Conservation (phyloP, 2,329 filamentous ascomycete genomes). For the Paecilomyces dactylethromorphus region DNA sequence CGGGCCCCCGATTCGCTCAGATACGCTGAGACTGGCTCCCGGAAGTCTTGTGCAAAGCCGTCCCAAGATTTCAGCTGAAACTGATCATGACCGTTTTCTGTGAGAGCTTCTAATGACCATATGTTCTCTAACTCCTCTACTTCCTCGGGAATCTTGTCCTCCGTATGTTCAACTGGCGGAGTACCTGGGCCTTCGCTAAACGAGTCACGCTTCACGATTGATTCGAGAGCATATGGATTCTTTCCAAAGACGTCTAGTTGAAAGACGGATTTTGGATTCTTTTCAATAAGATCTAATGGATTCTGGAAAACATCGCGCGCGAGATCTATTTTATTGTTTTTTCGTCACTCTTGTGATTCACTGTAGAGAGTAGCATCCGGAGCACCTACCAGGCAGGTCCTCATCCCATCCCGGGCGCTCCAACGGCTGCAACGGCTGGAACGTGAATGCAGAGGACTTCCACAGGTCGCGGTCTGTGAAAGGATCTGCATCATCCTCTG, state of each 20-base stretch:
- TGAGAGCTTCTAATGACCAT: conserved; percentile 26
- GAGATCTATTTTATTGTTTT: conserved; percentile 13
- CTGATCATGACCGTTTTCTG: conserved; percentile 6
- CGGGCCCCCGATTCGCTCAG: conserved; percentile 37
- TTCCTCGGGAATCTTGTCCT: conserved; percentile 12
- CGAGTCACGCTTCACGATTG: conserved; percentile 13
- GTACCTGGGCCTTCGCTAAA: conserved; percentile 13
- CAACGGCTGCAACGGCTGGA: conserved; percentile 29
- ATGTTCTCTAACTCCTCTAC: conserved; percentile 20
- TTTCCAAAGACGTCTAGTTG: conserved; percentile 26
- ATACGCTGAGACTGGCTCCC: conserved; percentile 31
- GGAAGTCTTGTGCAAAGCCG: conserved; percentile 25
- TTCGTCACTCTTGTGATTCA: neutral
- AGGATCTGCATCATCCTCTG: conserved; percentile 16
- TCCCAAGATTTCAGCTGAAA: conserved; percentile 35
- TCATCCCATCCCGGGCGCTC: conserved; percentile 30
- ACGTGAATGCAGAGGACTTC: conserved; percentile 31
- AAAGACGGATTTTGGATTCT: conserved; percentile 21
- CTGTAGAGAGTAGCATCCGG: neutral
- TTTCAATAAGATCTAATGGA: conserved; percentile 12
- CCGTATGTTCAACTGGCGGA: conserved; percentile 13
- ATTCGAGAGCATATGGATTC: conserved; percentile 13
- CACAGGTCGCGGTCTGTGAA: conserved; percentile 31
- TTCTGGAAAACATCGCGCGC: conserved; percentile 17
- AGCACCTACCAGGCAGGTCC: conserved; percentile 24